Evolutionary conservation across 129 eudicot genomes (phyloP), one percentile per base, ranked within the genome.

Genomic region (Flaveria brownii): DNA sequence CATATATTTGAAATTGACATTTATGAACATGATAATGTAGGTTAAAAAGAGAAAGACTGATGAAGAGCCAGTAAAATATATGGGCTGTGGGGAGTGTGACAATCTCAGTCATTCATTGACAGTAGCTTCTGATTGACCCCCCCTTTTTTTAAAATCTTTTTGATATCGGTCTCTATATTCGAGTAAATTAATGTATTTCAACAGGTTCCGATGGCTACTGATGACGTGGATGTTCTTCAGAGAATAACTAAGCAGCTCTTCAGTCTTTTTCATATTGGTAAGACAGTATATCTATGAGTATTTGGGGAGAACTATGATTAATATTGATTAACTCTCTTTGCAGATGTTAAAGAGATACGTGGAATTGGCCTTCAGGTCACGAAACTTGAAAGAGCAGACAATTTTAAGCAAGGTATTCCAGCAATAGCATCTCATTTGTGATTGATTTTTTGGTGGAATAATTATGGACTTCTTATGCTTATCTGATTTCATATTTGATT

Each of bases 81-180:
- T 93, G 97, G 98, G 98, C 43, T 85, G 91, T 75, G 98, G 98
- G 46, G 93, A 87, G 50, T 91, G 98, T 73, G 96, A 90, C 76
- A 93, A 93, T 78, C 81, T 90, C 72, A 91, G 98, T 79, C 98
- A 88, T 84, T 84, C 98, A n/a, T 73, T 84, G 28, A 93, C 96
- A 86, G 98, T 93, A 85, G 36, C 60, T 65, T 42, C 50, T 14
- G 26, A 67, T 74, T 64, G 23, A 15, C 42, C 47, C 30, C 30
- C 6, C 1, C 5, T 5, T 28, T 50, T 30, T 51, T 28, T 20
- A 20, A 20, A 20, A 15, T 16, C 23, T 16, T 33, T 18, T 66
- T 42, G n/a, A 43, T 74, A 30, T 62, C 52, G 39, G 39, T 25
- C 36, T 82, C 28, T 69, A 15, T 60, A 23, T 71, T 64, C 25